Evolutionary conservation across 2,329 filamentous ascomycete species (phyloP), one percentile per base, ranked within the genome.

Genomic region (Fusarium dlaminii): DNA sequence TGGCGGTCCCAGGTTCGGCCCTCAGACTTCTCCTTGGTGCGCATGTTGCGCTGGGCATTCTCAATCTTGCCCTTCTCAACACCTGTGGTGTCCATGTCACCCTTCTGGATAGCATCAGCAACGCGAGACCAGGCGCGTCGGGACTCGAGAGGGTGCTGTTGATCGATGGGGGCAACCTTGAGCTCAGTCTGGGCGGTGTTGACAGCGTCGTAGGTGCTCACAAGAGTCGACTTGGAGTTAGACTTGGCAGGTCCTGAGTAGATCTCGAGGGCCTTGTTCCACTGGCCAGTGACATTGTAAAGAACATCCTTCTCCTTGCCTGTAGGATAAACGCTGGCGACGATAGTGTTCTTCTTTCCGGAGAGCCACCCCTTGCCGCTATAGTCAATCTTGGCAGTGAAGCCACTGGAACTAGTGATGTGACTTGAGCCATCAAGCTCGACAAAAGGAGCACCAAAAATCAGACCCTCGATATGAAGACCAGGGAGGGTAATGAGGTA

Each of bases 301-400:
- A 92, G 86, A 69, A 90, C 88, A 59, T 93, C 92, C 83, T 92
- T 93, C 83, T 92, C 94, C 83, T 87, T 86, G 85, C 90, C 84
- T 82, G 93, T 90, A 22, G 86, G 88, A 84, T 93, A 95, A 65
- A 98, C 82, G 30, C 87, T 87, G 20, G 95, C 96, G 18, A 87
- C 90, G 81, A 98, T 94, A 64, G 89, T 93, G 85, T 98, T 98
- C 87, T 98, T 98, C 88, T 97, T 97, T 75, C 96, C 96, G 51
- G 93, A 95, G 15, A 99, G 84, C 96, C 96, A 99, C 66, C 96
- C 96, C 81, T 94, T 96, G 79, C 96, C 95, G 70, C 91, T 93
- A 86, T 98, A 99, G 81, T 98, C 94, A 79, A 98, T 93, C 85
- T 94, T 95, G 73, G 94, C 90, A 9, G 94, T 93, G 85, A 92